phyloP scores from a whole-genome alignment of 2,329 filamentous ascomycete genomes.

The Orbilia quercus region DNA sequence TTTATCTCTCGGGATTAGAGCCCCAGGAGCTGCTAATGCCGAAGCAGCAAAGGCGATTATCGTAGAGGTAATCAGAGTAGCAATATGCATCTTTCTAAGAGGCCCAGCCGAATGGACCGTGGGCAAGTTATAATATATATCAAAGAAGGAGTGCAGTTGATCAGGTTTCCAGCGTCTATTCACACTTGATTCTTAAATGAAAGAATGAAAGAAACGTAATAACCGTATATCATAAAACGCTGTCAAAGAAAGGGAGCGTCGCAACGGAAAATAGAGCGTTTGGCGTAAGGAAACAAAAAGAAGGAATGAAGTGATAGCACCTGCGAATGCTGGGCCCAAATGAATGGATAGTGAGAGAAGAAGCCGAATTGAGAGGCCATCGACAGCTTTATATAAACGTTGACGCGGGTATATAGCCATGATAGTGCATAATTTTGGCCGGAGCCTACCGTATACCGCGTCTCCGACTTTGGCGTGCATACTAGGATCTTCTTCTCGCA shows the following conservation, averaged over 20 bases:
- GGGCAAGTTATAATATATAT: not conserved
- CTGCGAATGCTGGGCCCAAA: constrained; percentile 13
- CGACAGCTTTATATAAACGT: constrained; percentile 3
- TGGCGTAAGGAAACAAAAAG: not conserved
- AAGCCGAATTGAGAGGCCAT: not conserved
- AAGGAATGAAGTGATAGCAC: constrained; percentile 25
- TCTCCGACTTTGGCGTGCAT: too few relatives aligned
- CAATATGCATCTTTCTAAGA: not conserved
- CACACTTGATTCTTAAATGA: too few relatives aligned
- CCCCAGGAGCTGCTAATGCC: constrained; percentile 10
- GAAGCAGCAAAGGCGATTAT: constrained; percentile 15
- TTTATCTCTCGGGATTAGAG: not conserved
- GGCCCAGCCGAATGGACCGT: not conserved
- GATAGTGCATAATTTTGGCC: too few relatives aligned
- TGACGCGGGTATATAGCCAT: not conserved
- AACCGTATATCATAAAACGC: too few relatives aligned
- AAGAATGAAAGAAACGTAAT: not conserved
- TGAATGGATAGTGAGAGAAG: constrained; percentile 17
- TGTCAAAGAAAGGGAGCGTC: constrained; percentile 2
- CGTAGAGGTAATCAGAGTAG: constrained; percentile 12
- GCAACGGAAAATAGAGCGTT: not conserved
- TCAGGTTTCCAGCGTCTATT: too few relatives aligned
- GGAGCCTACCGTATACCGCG: too few relatives aligned
- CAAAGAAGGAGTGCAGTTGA: not conserved
- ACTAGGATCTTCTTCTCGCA: not conserved